phyloP scores from a whole-genome alignment of 148 eudicot genomes.

The Silene latifolia region DNA sequence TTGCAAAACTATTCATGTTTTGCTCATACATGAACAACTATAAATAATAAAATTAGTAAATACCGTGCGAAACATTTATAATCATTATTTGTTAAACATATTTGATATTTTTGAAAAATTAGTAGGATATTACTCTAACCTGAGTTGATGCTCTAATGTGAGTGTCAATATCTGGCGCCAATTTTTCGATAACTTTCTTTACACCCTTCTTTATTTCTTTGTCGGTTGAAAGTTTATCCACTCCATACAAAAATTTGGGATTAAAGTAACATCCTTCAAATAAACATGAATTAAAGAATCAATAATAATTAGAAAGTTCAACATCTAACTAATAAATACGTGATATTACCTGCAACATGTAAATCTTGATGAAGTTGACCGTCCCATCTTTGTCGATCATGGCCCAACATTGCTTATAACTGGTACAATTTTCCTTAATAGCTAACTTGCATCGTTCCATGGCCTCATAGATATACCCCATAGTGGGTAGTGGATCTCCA shows the following conservation, averaged over 20 bases:
- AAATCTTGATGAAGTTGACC: conserved; percentile 8
- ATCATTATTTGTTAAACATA: too few relatives aligned
- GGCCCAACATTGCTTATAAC: background rate
- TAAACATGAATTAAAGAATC: background rate
- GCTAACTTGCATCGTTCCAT: conserved; percentile 4
- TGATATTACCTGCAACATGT: conserved; percentile 1
- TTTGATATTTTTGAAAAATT: too few relatives aligned
- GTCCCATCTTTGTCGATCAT: conserved; percentile 13
- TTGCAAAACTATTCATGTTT: too few relatives aligned
- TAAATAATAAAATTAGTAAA: background rate
- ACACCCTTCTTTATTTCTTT: background rate
- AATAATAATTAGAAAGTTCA: background rate
- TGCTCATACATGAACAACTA: too few relatives aligned
- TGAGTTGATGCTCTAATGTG: background rate
- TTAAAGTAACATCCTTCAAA: background rate
- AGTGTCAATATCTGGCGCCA: background rate
- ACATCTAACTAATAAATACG: too few relatives aligned
- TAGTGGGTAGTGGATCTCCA: conserved; percentile 15
- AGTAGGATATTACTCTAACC: too few relatives aligned
- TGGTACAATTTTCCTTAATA: background rate
- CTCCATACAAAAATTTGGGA: background rate
- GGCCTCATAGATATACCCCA: conserved; percentile 5
- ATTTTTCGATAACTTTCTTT: background rate
- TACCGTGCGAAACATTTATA: background rate
- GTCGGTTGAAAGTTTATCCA: background rate